phyloP scores from a whole-genome alignment of 169 alveolate genomes.

The Theileria luwenshuni region DNA sequence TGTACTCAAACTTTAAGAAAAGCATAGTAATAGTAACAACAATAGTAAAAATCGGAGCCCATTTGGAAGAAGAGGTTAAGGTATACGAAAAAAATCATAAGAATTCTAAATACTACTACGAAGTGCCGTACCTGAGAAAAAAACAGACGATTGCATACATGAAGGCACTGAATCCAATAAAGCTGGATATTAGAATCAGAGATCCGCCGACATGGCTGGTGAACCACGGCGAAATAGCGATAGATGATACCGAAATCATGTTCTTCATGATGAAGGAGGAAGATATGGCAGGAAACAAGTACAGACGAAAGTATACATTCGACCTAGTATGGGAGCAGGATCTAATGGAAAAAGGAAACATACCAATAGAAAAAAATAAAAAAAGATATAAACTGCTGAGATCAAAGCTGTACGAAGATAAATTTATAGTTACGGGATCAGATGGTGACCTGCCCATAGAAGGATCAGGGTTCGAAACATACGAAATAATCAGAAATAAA shows the following conservation, averaged over 20 bases:
- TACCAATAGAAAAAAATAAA: background rate
- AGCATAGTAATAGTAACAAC: background rate
- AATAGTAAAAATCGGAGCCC: background rate
- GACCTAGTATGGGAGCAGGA: background rate
- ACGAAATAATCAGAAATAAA: too few species aligned
- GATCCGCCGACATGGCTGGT: slow-evolving; percentile 4
- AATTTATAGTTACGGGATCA: too few species aligned
- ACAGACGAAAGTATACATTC: slow-evolving; percentile 3
- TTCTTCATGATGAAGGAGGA: background rate
- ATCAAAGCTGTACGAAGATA: too few species aligned
- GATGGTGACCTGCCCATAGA: too few species aligned
- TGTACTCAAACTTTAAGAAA: background rate
- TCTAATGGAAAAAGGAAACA: slow-evolving; percentile 6
- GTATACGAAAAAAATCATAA: background rate
- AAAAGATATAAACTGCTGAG: background rate
- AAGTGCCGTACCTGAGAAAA: background rate
- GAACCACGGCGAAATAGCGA: background rate
- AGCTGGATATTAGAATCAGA: background rate
- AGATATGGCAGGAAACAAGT: background rate
- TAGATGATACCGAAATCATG: background rate
- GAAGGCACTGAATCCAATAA: background rate
- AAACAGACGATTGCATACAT: background rate
- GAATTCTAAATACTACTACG: background rate
- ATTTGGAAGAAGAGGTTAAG: background rate
- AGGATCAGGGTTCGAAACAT: too few species aligned